Base-by-base conservation (phyloP, 495 filamentous ascomycete species). In the Podospora sp. region DNA sequence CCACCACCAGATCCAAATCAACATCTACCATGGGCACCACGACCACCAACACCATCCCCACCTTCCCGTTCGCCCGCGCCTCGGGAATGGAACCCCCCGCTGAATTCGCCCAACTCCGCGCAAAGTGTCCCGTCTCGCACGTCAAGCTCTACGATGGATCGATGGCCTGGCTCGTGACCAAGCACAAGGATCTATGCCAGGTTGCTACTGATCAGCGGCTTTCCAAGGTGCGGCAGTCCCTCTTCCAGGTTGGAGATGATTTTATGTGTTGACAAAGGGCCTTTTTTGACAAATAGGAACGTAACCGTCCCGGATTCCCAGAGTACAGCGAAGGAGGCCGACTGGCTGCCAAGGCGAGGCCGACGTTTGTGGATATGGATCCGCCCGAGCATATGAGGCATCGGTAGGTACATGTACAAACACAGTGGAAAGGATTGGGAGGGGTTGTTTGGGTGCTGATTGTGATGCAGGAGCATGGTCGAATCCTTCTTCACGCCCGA, bases 341-440 rank as follows among this genome's bases (percentile, higher is more conserved):
- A 65, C 64, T 66, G 7, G 83, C 81, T 0, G 77, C 69, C 20
- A 78, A 82, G 65, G 77, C 73, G 56, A 75, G 77, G 62, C 78
- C 82, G 4, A 84, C 81, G 6, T 83, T 84, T 65, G 82, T 84
- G 7, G 80, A 84, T 62, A 82, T 83, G 81, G 81, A 83, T 62
- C 70, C 78, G 14, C 80, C 81, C 2, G 68, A 80, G 16, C 81
- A 84, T 53, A 80, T 76, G 76, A 71, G 72, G 16, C 77, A 83
- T 55, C 53, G 55, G 62, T 64, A n/a, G 4, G n/a, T n/a, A n/a
- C n/a, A n/a, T n/a, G n/a, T n/a, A n/a, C n/a, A n/a, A n/a, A n/a
- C n/a, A n/a, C n/a, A n/a, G n/a, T n/a, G n/a, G n/a, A n/a, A n/a
- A n/a, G n/a, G n/a, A n/a, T n/a, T n/a, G n/a, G n/a, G n/a, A n/a